Conservation (phyloP, 164 flowering plant species). For the Piper longum region DNA sequence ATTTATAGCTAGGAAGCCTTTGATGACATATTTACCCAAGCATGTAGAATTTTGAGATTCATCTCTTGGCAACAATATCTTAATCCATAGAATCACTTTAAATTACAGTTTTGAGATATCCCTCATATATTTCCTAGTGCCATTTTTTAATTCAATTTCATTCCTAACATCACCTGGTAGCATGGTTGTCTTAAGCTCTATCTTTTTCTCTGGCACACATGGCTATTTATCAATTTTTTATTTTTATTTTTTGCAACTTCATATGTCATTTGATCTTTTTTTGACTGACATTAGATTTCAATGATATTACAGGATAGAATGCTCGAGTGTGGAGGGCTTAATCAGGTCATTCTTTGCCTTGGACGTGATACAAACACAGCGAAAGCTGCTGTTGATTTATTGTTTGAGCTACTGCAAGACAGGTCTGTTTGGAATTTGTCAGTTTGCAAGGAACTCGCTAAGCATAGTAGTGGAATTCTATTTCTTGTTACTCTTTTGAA, state of each 20-base stretch:
- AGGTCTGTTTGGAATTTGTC: constrained; percentile 37
- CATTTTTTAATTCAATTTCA: too few species aligned
- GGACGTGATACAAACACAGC: constrained; percentile 30
- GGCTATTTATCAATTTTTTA: neutral
- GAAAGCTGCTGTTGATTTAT: constrained; percentile 40
- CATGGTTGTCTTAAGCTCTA: neutral
- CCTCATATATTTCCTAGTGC: too few species aligned
- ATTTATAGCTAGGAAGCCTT: too few species aligned
- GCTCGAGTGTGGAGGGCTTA: constrained; percentile 37
- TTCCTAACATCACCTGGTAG: neutral
- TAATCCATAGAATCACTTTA: too few species aligned
- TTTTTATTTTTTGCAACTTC: neutral
- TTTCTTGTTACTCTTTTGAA: constrained; percentile 42
- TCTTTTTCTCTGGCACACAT: neutral
- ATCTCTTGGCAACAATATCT: too few species aligned
- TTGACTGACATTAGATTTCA: too few species aligned
- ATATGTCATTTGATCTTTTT: neutral
- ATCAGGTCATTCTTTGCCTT: constrained; percentile 38
- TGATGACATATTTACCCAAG: too few species aligned
- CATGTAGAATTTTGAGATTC: too few species aligned
- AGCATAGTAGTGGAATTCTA: constrained; percentile 26
- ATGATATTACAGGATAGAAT: constrained; percentile 28
- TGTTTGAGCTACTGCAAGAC: constrained; percentile 49
- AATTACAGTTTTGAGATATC: too few species aligned
- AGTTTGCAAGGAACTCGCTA: constrained; percentile 27